phyloP scores from a whole-genome alignment of 257 asterid species.

The Euphrasia confusa region DNA sequence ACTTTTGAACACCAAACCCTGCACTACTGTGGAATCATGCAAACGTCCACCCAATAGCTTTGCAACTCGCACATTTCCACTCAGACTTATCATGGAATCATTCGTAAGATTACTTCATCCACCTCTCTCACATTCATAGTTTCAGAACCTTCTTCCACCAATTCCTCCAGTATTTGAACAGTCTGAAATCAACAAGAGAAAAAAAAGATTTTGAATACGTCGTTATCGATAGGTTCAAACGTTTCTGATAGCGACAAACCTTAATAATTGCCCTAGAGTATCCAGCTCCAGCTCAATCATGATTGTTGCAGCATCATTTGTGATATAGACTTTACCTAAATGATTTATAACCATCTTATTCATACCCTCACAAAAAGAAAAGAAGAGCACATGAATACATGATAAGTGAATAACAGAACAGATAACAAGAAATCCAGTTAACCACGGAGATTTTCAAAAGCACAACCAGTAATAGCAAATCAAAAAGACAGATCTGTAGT shows the following conservation, averaged over 20 bases:
- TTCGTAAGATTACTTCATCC: conserved; percentile 61
- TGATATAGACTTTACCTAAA: conserved; percentile 83
- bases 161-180: conserved; percentile 58
- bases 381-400: no score
- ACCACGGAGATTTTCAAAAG: no score
- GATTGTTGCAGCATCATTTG: conserved; percentile 96
- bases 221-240: conserved; percentile 4
- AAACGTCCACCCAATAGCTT: conserved; percentile 94
- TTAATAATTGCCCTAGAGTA: conserved; percentile 76
- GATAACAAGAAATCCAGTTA: no score
- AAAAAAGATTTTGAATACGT: neutral
- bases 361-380: conserved; percentile 54
- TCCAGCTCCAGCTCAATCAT: conserved; percentile 89
- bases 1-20: conserved; percentile 80
- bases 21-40: conserved; percentile 61
- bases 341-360: conserved; percentile 98
- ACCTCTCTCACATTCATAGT: conserved; percentile 74
- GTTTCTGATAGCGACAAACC: conserved; percentile 37
- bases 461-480: no score
- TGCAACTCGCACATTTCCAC: conserved; percentile 61
- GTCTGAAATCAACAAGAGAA: conserved; percentile 40
- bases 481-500: no score
- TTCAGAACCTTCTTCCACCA: conserved; percentile 76
- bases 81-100: conserved; percentile 37
- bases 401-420: no score